Conservation (phyloP, 2,329 filamentous ascomycete species). For the Simplicillium sp. region DNA sequence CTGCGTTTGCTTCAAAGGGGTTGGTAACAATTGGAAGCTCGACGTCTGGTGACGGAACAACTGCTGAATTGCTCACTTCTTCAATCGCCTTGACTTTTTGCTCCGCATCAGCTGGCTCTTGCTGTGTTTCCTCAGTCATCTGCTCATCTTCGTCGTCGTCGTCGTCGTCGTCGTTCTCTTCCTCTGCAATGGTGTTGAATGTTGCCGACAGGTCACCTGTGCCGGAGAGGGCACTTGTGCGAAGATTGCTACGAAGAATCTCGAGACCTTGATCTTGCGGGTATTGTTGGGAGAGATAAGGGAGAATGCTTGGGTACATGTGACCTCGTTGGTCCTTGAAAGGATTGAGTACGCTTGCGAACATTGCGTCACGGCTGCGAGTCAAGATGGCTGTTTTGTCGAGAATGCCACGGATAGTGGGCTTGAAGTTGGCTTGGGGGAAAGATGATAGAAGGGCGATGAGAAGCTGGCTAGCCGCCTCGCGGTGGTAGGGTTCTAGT, state of each 20-base stretch:
- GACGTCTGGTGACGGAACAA: slow-evolving; percentile 8
- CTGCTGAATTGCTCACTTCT: neutral
- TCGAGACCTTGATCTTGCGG: slow-evolving; percentile 59
- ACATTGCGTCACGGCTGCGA: slow-evolving; percentile 60
- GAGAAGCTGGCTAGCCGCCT: slow-evolving; percentile 54
- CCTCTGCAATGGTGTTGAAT: slow-evolving; percentile 24
- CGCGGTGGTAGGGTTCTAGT: slow-evolving; percentile 35
- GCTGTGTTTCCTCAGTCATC: slow-evolving; percentile 20
- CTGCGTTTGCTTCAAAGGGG: slow-evolving; percentile 20
- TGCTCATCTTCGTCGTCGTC: slow-evolving; percentile 24
- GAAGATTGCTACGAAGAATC: slow-evolving; percentile 53
- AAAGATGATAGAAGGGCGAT: slow-evolving; percentile 51
- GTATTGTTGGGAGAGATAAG: slow-evolving; percentile 63
- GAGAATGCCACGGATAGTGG: slow-evolving; percentile 62
- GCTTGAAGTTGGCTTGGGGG: slow-evolving; percentile 58
- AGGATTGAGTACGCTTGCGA: slow-evolving; percentile 76
- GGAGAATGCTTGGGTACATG: slow-evolving; percentile 65
- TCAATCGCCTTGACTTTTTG: slow-evolving; percentile 11
- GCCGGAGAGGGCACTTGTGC: slow-evolving; percentile 21
- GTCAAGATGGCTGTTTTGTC: slow-evolving; percentile 74
- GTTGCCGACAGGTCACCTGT: slow-evolving; percentile 17
- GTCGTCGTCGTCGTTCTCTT: slow-evolving; percentile 24
- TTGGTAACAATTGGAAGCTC: slow-evolving; percentile 21
- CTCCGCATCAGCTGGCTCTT: slow-evolving; percentile 10
- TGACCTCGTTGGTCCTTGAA: slow-evolving; percentile 53